Base-by-base conservation (phyloP, 73 alveolate genomes). In the Paramecium biaurelia region DNA sequence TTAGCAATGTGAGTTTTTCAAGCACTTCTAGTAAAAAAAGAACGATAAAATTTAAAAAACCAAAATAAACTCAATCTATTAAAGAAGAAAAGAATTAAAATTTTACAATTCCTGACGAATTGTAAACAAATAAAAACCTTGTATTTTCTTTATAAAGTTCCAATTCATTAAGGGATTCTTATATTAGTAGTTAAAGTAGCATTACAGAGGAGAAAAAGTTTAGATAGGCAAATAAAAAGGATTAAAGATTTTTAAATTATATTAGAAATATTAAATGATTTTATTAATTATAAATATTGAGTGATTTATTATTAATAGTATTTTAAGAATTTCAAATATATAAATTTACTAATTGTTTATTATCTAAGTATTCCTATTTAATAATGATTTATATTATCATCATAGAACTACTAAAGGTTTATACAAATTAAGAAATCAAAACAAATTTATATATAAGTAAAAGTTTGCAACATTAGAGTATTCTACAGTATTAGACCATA, bases 221-320 rank as follows among this genome's bases (percentile, higher is more conserved):
- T 34, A 79, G 76, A 45, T 30, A 79, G 43, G 90, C 56, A 26
- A 42, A 58, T 14, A n/a, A 79, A 26, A 79, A 79, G 24, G 90
- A 79, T 79, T 9, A 43, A 42, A 23, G 0, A 30, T 79, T 79
- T 45, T 43, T 79, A 47, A 79, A 47, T 79, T 79, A 43, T 79
- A 79, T 79, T 7, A 79, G 56, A 45, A 45, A 45, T 38, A 79
- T 72, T 35, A 72, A 72, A 37, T 72, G 86, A 72, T 35, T 72
- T 34, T 35, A 37, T 35, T 3, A 53, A 53, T 53, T 53, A 53
- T 53, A 5, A 53, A 53, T 53, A 53, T 53, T 21, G 21, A 0
- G 68, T 53, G 68, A 53, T 18, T n/a, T 53, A 53, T n/a, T 53
- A 53, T 15, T 53, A 53, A 23, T 53, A n/a, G n/a, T 15, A n/a